Evolutionary conservation across 768 basidiomycete genomes (phyloP), one percentile per base, ranked within the genome.

Genomic region (Lactifluus pinguis): DNA sequence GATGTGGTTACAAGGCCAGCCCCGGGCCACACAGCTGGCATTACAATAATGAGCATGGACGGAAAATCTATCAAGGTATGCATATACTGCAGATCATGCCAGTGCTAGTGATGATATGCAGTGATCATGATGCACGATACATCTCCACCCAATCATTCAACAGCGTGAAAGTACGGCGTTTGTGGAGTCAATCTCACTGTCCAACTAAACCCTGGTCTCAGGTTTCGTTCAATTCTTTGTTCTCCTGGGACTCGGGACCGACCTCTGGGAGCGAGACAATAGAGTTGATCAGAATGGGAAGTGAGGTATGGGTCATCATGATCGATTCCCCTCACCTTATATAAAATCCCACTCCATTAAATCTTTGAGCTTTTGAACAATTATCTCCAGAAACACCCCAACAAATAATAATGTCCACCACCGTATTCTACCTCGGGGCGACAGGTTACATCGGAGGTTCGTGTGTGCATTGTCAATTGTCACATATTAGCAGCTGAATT

Each of bases 371-470:
- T 36, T 19, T 19, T 21, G 10, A 10, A 45, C 19, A 21, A 45
- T 45, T 21, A 7, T 21, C 44, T 45, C 19, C 44, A n/a, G 17
- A 17, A 5, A 17, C 6, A 42, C 17, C 10, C n/a, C 25, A 25
- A 25, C 25, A 19, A 19, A 45, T n/a, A 8, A 45, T 19, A 14
- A 63, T 63, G 62, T 6, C 48, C 19, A 60, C 47, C 39, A 25
- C 25, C 25, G 59, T 55, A 21, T 63, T 63, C 58, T 63, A 49
- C 47, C 11, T 63, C 7, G 62, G 62, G 14, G 62, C 53, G 13
- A 60, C 62, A 29, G 62, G 62, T 19, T 63, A 60, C 42, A 13
- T 63, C 8, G 62, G 62, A 14, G 58, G 62, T 60, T 6, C 17
- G 52, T 50, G 34, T 50, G 34, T 34, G 25, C 25, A n/a, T 29